Evolutionary conservation across 1,284 basidiomycete genomes (phyloP).

Genomic region (Trichosporon coremiiforme): DNA sequence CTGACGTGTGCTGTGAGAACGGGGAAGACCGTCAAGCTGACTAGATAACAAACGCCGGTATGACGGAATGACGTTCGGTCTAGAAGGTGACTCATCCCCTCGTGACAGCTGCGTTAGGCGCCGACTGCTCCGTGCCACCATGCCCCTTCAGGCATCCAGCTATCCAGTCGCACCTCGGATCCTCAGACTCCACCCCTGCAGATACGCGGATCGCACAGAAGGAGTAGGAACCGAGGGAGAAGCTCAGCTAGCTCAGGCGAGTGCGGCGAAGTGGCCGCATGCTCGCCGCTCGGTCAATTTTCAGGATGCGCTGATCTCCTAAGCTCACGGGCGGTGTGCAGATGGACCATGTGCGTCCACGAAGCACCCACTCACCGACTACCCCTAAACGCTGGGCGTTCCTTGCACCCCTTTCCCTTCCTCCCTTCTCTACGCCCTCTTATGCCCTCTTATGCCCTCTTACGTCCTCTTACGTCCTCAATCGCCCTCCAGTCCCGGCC

Average conservation of each 20-base stretch:
- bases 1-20: neutral
- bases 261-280: neutral
- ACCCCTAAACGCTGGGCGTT: neutral
- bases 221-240: neutral
- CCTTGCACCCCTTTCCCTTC: neutral
- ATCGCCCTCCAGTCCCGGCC: neutral
- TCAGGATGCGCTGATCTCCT: neutral
- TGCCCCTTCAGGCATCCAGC: neutral
- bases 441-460: too few species aligned
- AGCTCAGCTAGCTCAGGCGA: neutral
- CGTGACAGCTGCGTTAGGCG: too few species aligned
- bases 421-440: neutral
- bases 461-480: too few species aligned
- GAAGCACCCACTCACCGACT: neutral
- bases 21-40: neutral
- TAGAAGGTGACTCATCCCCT: neutral
- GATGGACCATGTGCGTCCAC: neutral
- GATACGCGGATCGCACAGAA: neutral
- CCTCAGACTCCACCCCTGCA: neutral
- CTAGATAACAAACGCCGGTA: neutral
- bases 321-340: neutral
- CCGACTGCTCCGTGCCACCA: too few species aligned
- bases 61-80: neutral
- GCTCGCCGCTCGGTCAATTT: neutral
- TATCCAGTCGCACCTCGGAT: neutral